These are phyloP conservation scores for Saccharomycopsis phalli DNA, from an alignment of 1,139 yeast genomes.

Conservation along the genomic window DNA sequence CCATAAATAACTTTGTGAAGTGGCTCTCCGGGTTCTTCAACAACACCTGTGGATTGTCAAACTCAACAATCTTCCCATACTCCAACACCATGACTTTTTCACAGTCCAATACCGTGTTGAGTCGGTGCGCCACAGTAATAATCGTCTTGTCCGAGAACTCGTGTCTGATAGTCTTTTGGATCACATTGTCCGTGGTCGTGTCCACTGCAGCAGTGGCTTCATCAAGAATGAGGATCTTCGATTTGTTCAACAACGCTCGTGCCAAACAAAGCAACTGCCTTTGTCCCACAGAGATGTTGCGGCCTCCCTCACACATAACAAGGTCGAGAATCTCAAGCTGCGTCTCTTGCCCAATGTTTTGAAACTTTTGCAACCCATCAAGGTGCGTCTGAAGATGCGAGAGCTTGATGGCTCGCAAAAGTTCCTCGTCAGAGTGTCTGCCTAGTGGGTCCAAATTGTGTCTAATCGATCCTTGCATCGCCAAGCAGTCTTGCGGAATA, in stretches of 20 bases:
- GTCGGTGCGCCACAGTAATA: slow-evolving; percentile 73
- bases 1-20: slow-evolving; percentile 43
- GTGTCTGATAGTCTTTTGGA: slow-evolving; percentile 62
- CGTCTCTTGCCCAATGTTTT: slow-evolving; percentile 26
- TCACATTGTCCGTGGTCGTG: slow-evolving; percentile 64
- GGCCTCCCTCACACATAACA: slow-evolving; percentile 56
- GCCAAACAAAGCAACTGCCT: slow-evolving; percentile 70
- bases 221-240: slow-evolving; percentile 60
- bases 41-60: slow-evolving; percentile 51
- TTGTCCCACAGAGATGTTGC: slow-evolving; percentile 70
- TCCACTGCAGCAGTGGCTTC: slow-evolving; percentile 88
- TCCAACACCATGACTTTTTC: slow-evolving; percentile 66
- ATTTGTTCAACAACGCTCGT: slow-evolving; percentile 55
- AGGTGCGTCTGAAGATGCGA: slow-evolving; percentile 44
- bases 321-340: slow-evolving; percentile 32
- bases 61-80: slow-evolving; percentile 58
- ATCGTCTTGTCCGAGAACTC: slow-evolving; percentile 62
- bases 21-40: slow-evolving; percentile 35
- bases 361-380: background rate
- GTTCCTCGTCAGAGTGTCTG: slow-evolving; percentile 40
- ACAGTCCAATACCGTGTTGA: slow-evolving; percentile 75
- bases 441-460: slow-evolving; percentile 55
- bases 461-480: slow-evolving; percentile 53
- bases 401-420: slow-evolving; percentile 46
- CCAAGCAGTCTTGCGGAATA: slow-evolving; percentile 65